Conservation (phyloP, 495 filamentous ascomycete genomes). For the Chaetomidium leptoderma region DNA sequence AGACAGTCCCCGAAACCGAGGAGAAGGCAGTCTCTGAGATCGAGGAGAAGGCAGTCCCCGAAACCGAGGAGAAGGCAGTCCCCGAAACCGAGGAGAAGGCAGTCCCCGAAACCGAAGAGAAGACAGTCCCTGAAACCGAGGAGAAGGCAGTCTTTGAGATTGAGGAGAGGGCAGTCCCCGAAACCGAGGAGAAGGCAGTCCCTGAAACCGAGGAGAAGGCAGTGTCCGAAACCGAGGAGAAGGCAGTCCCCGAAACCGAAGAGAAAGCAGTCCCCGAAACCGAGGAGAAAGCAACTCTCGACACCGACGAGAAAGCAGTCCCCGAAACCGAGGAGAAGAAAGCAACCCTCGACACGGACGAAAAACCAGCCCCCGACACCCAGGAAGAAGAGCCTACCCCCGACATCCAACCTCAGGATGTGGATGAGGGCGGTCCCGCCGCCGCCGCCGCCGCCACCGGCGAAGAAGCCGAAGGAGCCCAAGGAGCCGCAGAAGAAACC, state of each 20-base stretch:
- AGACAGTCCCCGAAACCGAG: background rate
- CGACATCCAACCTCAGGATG: too few relatives aligned
- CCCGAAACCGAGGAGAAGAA: background rate
- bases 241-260: conserved; percentile 1
- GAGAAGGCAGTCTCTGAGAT: too few relatives aligned
- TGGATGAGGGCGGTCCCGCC: too few relatives aligned
- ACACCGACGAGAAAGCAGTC: conserved; percentile 1
- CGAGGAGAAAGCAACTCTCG: background rate
- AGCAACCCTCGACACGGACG: background rate
- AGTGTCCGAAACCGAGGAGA: background rate
- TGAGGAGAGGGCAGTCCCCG: background rate
- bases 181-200: background rate
- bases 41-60: too few relatives aligned
- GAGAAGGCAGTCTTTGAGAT: background rate
- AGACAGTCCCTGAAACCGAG: background rate
- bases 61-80: background rate
- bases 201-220: background rate
- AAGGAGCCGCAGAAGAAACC: background rate
- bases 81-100: background rate
- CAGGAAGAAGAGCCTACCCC: background rate
- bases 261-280: background rate
- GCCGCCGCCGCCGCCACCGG: too few relatives aligned
- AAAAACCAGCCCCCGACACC: background rate
- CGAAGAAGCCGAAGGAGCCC: background rate
- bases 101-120: background rate